Evolutionary conservation across 2,329 filamentous ascomycete species (phyloP).

Genomic region (Aspergillus nomiae): DNA sequence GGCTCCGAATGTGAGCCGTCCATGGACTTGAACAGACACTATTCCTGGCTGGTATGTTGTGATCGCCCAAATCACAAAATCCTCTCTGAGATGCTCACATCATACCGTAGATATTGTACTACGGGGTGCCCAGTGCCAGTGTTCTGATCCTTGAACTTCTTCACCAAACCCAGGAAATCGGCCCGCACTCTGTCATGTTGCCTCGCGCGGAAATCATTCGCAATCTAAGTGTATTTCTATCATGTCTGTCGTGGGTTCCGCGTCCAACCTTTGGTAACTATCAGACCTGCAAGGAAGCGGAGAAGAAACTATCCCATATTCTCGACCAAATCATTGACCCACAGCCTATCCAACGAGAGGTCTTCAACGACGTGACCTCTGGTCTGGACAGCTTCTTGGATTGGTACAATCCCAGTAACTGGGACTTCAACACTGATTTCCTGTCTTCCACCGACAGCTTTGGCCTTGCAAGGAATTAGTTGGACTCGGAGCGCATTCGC

Average conservation of each 20-base stretch:
- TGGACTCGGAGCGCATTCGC: neutral
- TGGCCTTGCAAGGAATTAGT: conserved; percentile 16
- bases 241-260: conserved; percentile 35
- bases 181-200: conserved; percentile 26
- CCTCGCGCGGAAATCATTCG: conserved; percentile 37
- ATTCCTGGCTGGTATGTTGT: conserved; percentile 37
- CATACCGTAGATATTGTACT: conserved; percentile 30
- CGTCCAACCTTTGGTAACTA: conserved; percentile 39
- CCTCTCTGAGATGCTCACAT: conserved; percentile 5
- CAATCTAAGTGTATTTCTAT: conserved; percentile 37
- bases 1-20: conserved; percentile 29
- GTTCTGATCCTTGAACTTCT: conserved; percentile 38
- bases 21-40: conserved; percentile 35
- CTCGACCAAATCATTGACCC: conserved; percentile 40
- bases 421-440: conserved; percentile 36
- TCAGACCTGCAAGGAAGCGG: conserved; percentile 36
- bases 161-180: conserved; percentile 32
- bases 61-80: neutral
- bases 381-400: conserved; percentile 35
- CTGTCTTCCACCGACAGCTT: conserved; percentile 25
- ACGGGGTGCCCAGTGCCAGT: conserved; percentile 35
- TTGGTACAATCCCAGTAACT: conserved; percentile 36
- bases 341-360: conserved; percentile 30
- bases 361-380: conserved; percentile 32
- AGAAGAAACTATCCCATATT: conserved; percentile 39